Conservation (phyloP, 495 filamentous ascomycete species). For the Hamigera avellanea region DNA sequence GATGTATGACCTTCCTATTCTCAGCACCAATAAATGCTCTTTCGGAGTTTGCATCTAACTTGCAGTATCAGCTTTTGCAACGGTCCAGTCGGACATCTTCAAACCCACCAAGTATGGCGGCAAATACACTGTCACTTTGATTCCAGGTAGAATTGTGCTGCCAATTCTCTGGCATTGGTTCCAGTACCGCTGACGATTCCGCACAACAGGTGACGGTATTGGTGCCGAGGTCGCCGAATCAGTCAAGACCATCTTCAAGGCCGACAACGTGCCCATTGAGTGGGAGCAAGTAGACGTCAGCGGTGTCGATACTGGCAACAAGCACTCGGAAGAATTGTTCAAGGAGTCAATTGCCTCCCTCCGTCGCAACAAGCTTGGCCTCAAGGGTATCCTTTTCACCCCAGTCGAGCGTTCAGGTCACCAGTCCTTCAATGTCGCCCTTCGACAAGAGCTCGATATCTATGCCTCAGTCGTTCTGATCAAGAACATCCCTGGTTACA, state of each 20-base stretch:
- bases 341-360: slow-evolving; percentile 88
- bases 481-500: slow-evolving; percentile 98
- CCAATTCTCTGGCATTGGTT: neutral
- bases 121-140: slow-evolving; percentile 97
- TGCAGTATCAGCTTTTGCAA: slow-evolving; percentile 46
- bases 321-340: slow-evolving; percentile 90
- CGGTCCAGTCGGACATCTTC: slow-evolving; percentile 80
- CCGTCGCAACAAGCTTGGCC: slow-evolving; percentile 92
- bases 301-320: slow-evolving; percentile 75
- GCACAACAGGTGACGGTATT: slow-evolving; percentile 74
- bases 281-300: slow-evolving; percentile 98
- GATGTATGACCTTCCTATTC: slow-evolving; percentile 24
- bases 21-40: no score
- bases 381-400: slow-evolving; percentile 95
- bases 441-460: slow-evolving; percentile 98
- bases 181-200: neutral
- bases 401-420: slow-evolving; percentile 94
- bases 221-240: slow-evolving; percentile 96
- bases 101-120: slow-evolving; percentile 98
- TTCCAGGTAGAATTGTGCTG: slow-evolving; percentile 53
- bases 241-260: slow-evolving; percentile 98
- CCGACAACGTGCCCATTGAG: slow-evolving; percentile 94
- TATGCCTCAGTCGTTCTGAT: slow-evolving; percentile 96
- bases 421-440: slow-evolving; percentile 98
- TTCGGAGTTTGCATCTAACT: slow-evolving; percentile 6